Conservation (phyloP, 192 early-diverging fungal genomes). For the Borealophlyctis nickersoniae region DNA sequence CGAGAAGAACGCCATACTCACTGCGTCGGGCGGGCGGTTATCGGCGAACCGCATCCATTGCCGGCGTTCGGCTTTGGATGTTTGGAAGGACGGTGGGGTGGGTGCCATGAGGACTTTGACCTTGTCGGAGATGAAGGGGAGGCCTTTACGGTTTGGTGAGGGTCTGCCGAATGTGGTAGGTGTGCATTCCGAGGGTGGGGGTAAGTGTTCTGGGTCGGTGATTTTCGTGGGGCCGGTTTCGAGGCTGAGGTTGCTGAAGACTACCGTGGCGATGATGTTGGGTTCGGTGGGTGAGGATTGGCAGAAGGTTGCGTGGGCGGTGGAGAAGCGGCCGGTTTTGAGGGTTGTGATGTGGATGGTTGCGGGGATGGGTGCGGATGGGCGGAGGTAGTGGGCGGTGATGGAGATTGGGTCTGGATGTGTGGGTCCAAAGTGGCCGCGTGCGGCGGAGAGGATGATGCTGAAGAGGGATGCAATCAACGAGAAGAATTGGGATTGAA, state of each 20-base stretch:
- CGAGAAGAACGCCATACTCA: not conserved
- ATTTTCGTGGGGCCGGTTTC: constrained; percentile 3
- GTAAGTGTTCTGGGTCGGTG: not conserved
- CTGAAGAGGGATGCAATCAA: not conserved
- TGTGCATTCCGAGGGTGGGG: not conserved
- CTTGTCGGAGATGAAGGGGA: constrained; percentile 1
- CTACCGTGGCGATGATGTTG: constrained; percentile 1
- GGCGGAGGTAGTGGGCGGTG: constrained; percentile 3
- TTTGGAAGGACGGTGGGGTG: too few species aligned
- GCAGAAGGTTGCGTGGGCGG: not conserved
- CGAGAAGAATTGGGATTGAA: too few species aligned
- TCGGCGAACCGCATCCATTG: constrained; percentile 10
- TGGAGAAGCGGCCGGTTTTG: not conserved
- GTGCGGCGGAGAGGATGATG: not conserved
- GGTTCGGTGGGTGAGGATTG: not conserved
- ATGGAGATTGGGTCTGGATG: constrained; percentile 13
- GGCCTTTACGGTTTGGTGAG: not conserved
- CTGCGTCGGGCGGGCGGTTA: not conserved
- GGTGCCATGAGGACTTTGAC: constrained; percentile 3
- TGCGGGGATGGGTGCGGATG: not conserved
- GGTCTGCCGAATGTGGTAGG: not conserved
- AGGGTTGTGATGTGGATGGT: not conserved
- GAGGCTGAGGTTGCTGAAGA: not conserved
- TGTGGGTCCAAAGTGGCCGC: not conserved
- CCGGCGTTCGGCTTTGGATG: constrained; percentile 6